Evolutionary conservation across 306 rosid species (phyloP).

Genomic region (Cotoneaster glaucophyllus): DNA sequence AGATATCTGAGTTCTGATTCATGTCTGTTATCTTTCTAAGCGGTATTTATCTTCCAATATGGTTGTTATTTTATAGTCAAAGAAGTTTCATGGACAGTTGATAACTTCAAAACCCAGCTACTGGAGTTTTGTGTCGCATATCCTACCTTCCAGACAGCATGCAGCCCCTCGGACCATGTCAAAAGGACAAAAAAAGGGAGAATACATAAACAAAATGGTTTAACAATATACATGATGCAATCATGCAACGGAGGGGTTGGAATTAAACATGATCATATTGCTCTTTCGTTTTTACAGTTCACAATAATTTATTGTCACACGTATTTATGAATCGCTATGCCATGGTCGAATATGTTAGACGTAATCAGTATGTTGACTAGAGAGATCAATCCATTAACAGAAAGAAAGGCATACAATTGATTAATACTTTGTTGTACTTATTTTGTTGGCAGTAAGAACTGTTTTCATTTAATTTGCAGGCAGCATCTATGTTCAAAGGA

Average conservation of each 20-base stretch:
- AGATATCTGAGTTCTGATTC: neutral
- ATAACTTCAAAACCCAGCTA: neutral
- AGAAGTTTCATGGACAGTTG: neutral
- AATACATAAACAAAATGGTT: too few species aligned
- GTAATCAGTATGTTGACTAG: neutral
- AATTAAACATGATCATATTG: neutral
- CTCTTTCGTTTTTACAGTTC: neutral
- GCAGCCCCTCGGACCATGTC: too few species aligned
- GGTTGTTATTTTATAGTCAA: neutral
- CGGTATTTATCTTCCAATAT: neutral
- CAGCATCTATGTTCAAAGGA: constrained; percentile 97
- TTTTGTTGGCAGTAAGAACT: neutral
- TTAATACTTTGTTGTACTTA: constrained; percentile 9
- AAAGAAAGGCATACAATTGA: neutral
- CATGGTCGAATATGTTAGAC: neutral
- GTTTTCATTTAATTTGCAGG: constrained; percentile 51
- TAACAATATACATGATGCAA: neutral
- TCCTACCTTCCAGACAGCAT: neutral
- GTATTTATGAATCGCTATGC: neutral
- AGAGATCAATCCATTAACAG: neutral
- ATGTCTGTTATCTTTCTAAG: neutral
- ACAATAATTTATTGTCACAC: neutral
- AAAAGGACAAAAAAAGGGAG: too few species aligned
- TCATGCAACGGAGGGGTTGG: neutral
- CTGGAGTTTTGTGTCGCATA: neutral